phyloP scores from a whole-genome alignment of 495 filamentous ascomycete species.

The Penicillium soppii region DNA sequence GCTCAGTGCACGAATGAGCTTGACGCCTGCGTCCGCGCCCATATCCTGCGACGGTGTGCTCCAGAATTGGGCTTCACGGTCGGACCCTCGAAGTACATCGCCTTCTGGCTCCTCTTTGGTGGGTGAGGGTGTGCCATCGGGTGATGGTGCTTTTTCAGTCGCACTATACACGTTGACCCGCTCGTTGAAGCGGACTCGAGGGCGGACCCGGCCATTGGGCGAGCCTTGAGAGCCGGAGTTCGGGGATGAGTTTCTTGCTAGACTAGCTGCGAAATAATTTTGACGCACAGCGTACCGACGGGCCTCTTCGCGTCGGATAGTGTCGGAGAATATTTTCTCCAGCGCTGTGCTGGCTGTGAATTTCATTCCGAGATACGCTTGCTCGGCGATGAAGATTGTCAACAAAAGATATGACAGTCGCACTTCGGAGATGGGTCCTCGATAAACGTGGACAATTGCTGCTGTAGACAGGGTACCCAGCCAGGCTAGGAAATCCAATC shows the following conservation, averaged over 20 bases:
- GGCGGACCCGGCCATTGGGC: constrained; percentile 20
- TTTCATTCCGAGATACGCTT: constrained; percentile 71
- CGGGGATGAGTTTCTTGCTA: not conserved
- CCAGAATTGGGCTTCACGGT: constrained; percentile 39
- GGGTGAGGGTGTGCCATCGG: constrained; percentile 17
- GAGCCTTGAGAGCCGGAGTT: constrained; percentile 9
- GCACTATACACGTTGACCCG: constrained; percentile 37
- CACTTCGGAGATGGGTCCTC: constrained; percentile 60
- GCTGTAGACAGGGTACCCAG: constrained; percentile 81
- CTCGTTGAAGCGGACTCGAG: constrained; percentile 40
- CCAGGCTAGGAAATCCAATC: constrained; percentile 86
- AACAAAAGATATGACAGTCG: constrained; percentile 70
- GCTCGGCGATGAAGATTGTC: constrained; percentile 80
- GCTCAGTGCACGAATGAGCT: constrained; percentile 37
- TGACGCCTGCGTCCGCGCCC: constrained; percentile 34
- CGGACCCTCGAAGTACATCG: constrained; percentile 26
- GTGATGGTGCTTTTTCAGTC: constrained; percentile 8
- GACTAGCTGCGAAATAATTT: constrained; percentile 53
- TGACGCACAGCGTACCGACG: constrained; percentile 72
- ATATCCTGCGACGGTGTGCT: constrained; percentile 19
- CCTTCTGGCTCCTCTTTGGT: constrained; percentile 18
- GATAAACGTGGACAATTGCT: constrained; percentile 84
- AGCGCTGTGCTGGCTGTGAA: constrained; percentile 66
- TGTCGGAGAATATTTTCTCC: constrained; percentile 72
- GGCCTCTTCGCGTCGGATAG: constrained; percentile 70